A percentile compares a stretch with the other conserved stretches of the same genome.
Evolutionary conservation across 2,329 filamentous ascomycete genomes (phyloP).

Genomic region (Phaeosphaeria sp.): DNA sequence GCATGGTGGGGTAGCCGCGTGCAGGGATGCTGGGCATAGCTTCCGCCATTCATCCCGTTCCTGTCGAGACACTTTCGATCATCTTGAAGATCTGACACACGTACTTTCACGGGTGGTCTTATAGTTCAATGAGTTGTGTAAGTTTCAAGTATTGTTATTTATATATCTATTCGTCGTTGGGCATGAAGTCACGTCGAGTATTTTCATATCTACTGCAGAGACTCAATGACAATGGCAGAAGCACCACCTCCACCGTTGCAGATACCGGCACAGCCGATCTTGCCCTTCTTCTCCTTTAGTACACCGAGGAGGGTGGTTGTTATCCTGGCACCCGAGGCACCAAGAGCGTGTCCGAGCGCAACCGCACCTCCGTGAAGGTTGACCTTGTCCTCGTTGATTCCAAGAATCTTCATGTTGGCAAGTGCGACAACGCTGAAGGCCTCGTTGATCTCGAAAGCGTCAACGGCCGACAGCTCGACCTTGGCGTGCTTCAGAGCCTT

Average conservation of each 20-base stretch:
- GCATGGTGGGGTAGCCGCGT: conserved; percentile 6
- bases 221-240: conserved; percentile 89
- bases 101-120: too few species aligned
- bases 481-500: conserved; percentile 97
- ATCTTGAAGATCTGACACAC: too few species aligned
- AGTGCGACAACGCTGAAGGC: conserved; percentile 96
- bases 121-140: too few species aligned
- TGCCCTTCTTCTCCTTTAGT: conserved; percentile 86
- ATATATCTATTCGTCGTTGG: conserved; percentile 10
- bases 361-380: conserved; percentile 96
- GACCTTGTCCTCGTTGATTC: conserved; percentile 81
- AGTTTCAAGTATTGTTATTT: neutral
- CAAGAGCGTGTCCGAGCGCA: conserved; percentile 93
- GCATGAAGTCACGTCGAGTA: conserved; percentile 1
- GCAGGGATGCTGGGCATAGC: neutral
- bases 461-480: conserved; percentile 76
- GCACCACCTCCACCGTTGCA: conserved; percentile 98
- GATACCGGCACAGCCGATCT: conserved; percentile 92
- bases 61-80: neutral
- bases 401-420: conserved; percentile 93
- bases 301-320: conserved; percentile 89
- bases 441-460: conserved; percentile 99
- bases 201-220: conserved; percentile 37
- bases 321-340: conserved; percentile 92
- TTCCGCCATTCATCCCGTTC: neutral